phyloP scores from a whole-genome alignment of 345 rosid genomes.

The Eucalyptus caleyi region DNA sequence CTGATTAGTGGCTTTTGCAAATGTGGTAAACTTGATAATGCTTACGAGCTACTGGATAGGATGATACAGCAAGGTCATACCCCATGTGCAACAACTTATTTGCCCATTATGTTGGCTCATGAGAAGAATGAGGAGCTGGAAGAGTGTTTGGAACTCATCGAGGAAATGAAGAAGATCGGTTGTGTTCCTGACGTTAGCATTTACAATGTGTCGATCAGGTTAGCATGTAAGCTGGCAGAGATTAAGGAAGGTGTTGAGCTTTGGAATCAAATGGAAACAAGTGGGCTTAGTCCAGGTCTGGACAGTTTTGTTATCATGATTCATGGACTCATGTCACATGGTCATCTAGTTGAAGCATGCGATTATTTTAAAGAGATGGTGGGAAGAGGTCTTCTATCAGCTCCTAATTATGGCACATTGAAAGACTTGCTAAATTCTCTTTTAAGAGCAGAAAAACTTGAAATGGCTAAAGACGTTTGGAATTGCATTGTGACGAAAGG shows the following conservation, averaged over 20 bases:
- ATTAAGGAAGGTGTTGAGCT: constrained; percentile 38
- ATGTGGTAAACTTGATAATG: constrained; percentile 47
- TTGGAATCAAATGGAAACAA: constrained; percentile 73
- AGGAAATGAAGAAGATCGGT: constrained; percentile 43
- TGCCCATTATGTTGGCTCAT: constrained; percentile 68
- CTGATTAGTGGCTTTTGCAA: constrained; percentile 81
- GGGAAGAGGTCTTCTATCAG: constrained; percentile 51
- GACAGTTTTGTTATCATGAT: constrained; percentile 66
- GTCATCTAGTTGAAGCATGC: constrained; percentile 54
- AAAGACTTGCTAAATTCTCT: constrained; percentile 55
- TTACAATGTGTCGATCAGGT: constrained; percentile 59
- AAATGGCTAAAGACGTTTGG: constrained; percentile 81
- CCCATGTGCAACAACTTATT: constrained; percentile 52
- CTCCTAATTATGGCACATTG: constrained; percentile 56
- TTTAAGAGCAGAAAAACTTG: constrained; percentile 65
- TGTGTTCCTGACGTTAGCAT: constrained; percentile 44
- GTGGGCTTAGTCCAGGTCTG: constrained; percentile 57
- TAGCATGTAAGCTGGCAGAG: constrained; percentile 73
- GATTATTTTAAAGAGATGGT: constrained; percentile 77
- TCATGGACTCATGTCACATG: constrained; percentile 55
- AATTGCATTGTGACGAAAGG: constrained; percentile 52
- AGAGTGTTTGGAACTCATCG: constrained; percentile 51
- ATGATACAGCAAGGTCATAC: constrained; percentile 44
- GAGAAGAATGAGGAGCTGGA: constrained; percentile 68
- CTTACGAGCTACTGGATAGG: constrained; percentile 42